These are phyloP conservation scores for Phyllosticta ampelicida DNA, from an alignment of 2,329 filamentous ascomycete species.

Conservation along the genomic window DNA sequence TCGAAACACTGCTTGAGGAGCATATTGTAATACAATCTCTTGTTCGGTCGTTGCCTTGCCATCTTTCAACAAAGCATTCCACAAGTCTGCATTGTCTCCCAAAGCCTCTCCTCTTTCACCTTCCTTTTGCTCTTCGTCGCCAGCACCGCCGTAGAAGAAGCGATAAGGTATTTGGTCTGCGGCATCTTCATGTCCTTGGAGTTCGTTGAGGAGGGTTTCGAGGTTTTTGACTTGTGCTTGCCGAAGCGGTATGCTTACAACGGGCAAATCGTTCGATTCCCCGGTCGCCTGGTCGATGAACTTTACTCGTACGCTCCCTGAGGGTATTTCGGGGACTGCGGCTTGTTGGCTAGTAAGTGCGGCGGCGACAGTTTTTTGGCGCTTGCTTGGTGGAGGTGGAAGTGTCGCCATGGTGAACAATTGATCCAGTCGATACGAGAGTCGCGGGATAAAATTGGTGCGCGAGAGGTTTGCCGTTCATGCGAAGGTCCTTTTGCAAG, in stretches of 20 bases:
- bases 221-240: conserved; percentile 85
- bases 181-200: conserved; percentile 53
- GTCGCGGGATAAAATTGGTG: not conserved
- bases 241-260: conserved; percentile 61
- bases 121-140: conserved; percentile 14
- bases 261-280: conserved; percentile 57
- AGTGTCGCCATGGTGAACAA: conserved; percentile 61
- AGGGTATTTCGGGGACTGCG: conserved; percentile 57
- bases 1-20: conserved; percentile 84
- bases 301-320: conserved; percentile 72
- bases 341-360: conserved; percentile 66
- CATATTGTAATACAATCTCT: conserved; percentile 18
- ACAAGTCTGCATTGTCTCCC: conserved; percentile 36
- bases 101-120: conserved; percentile 27
- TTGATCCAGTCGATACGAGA: not conserved
- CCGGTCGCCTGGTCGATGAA: conserved; percentile 74
- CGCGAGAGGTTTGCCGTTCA: not conserved
- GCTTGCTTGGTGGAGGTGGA: conserved; percentile 75
- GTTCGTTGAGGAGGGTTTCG: conserved; percentile 72
- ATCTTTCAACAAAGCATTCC: conserved; percentile 29
- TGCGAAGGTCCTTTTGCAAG: not conserved
- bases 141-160: conserved; percentile 44
- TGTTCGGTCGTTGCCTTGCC: conserved; percentile 18
- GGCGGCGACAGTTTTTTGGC: conserved; percentile 65
- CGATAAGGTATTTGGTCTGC: conserved; percentile 55